Evolutionary conservation across 2,329 filamentous ascomycete species (phyloP).

Genomic region (Pestalotiopsis sp.): DNA sequence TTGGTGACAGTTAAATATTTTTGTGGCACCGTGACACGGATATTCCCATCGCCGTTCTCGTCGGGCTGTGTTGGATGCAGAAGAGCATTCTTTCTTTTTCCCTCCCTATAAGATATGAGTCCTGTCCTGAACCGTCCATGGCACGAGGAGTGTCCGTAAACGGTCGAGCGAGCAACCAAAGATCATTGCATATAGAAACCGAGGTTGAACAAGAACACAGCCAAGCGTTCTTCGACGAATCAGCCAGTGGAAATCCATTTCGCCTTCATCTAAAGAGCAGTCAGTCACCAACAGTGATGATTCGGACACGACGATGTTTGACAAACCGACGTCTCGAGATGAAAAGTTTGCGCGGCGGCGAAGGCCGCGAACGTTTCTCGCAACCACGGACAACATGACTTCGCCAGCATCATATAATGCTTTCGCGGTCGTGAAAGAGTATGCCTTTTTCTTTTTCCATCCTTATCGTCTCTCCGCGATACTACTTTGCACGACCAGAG

Average conservation of each 20-base stretch:
- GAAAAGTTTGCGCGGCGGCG: neutral
- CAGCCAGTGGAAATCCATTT: neutral
- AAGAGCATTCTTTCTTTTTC: neutral
- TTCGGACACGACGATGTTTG: neutral
- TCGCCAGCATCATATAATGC: neutral
- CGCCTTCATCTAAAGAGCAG: neutral
- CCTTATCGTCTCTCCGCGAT: neutral
- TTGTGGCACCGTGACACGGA: neutral
- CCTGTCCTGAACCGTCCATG: neutral
- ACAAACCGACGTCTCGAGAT: neutral
- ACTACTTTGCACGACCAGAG: neutral
- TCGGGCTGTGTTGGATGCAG: neutral
- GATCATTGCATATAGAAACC: neutral
- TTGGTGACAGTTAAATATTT: neutral
- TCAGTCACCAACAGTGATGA: neutral
- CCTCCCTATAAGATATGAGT: neutral
- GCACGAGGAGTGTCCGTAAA: neutral
- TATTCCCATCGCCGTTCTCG: neutral
- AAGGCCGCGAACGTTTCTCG: neutral
- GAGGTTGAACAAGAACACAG: neutral
- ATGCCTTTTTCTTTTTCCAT: neutral
- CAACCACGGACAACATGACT: neutral
- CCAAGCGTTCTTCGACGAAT: neutral
- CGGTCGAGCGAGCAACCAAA: neutral
- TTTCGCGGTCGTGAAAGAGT: neutral